These are phyloP conservation scores for Alopecurus myosuroides DNA, from an alignment of 176 grass and related monocot genomes.

Conservation along the genomic window DNA sequence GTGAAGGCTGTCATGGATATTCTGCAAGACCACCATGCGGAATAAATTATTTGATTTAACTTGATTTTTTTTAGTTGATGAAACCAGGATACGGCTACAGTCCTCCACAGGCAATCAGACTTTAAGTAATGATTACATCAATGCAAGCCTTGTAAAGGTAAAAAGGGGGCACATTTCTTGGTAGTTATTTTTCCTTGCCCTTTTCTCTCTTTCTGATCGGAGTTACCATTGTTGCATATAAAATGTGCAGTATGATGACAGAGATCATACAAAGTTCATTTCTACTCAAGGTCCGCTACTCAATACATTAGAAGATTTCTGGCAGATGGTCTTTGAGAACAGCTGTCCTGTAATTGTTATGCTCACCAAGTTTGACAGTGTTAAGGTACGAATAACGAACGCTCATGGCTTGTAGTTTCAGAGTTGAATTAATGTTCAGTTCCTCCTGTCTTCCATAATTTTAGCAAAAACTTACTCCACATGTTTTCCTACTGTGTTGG, in stretches of 20 bases:
- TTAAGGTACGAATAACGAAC: conserved; percentile 44
- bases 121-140: conserved; percentile 63
- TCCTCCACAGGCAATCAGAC: conserved; percentile 14
- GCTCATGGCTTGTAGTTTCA: background rate
- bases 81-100: conserved; percentile 42
- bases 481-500: background rate
- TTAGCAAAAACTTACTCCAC: background rate
- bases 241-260: conserved; percentile 14
- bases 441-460: background rate
- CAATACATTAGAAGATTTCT: conserved; percentile 78
- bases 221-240: conserved; percentile 1
- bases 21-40: background rate
- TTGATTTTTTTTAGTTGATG: conserved; percentile 44
- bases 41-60: conserved; percentile 6
- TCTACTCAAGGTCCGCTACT: conserved; percentile 83
- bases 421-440: background rate
- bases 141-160: conserved; percentile 87
- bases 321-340: conserved; percentile 91
- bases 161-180: background rate
- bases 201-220: conserved; percentile 1
- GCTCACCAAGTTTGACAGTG: conserved; percentile 65
- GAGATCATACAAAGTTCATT: conserved; percentile 57
- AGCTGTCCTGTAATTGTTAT: conserved; percentile 85
- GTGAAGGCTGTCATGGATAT: conserved; percentile 7
- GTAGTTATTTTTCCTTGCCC: background rate